A percentile compares a stretch with the other conserved stretches of the same genome.
Evolutionary conservation across 176 grass and related monocot genomes (phyloP).

Genomic region (Sorghum bicolor): DNA sequence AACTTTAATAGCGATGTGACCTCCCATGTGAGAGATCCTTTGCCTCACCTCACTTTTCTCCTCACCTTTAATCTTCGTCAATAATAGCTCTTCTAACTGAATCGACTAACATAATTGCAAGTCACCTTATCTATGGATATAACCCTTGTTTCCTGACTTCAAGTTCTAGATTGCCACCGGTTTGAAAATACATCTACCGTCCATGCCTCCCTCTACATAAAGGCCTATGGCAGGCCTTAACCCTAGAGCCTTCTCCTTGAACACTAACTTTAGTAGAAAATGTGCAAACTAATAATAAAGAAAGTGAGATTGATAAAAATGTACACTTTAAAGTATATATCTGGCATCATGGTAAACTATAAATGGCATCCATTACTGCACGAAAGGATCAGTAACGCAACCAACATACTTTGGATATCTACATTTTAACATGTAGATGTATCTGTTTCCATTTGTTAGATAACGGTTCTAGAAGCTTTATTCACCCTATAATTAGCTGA

Average conservation of each 20-base stretch:
- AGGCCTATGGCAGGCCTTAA: neutral
- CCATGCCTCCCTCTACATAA: no score
- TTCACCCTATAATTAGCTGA: accelerated
- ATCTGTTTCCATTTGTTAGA: neutral
- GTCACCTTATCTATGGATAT: no score
- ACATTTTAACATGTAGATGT: neutral
- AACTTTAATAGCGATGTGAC: no score
- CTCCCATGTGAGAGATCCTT: no score
- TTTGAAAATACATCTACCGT: neutral
- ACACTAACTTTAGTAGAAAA: neutral
- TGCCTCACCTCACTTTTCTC: no score
- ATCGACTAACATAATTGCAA: no score
- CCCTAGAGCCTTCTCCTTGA: neutral
- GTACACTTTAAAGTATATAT: neutral
- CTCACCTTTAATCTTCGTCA: no score
- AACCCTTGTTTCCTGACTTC: no score
- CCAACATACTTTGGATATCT: neutral
- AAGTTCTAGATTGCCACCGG: neutral
- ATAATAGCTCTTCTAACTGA: no score
- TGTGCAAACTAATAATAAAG: neutral
- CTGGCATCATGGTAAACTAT: accelerated
- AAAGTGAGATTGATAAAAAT: neutral
- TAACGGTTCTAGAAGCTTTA: accelerated
- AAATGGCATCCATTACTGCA: neutral
- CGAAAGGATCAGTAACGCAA: neutral